Evolutionary conservation across 2,329 filamentous ascomycete species (phyloP).

Genomic region (Botryotinia globosa): DNA sequence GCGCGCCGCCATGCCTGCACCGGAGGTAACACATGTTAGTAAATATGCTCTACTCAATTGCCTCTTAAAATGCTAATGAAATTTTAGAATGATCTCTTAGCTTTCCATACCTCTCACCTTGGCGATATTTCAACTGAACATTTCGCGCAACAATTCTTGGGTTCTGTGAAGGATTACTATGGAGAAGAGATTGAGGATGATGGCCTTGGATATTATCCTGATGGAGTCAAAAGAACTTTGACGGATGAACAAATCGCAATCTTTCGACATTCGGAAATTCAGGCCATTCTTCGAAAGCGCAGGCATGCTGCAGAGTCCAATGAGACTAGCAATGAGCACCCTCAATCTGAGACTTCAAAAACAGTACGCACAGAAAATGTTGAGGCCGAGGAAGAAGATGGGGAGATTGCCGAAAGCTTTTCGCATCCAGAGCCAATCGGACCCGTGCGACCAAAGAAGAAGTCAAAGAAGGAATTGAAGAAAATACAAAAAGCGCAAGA

Average conservation of each 20-base stretch:
- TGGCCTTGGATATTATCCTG: constrained; percentile 76
- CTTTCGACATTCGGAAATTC: constrained; percentile 85
- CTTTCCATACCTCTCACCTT: constrained; percentile 36
- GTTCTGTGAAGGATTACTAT: constrained; percentile 50
- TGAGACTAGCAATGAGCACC: constrained; percentile 17
- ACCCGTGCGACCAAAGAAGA: constrained; percentile 19
- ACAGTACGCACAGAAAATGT: constrained; percentile 2
- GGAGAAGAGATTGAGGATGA: constrained; percentile 54
- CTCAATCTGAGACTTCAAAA: neutral
- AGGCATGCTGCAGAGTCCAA: constrained; percentile 33
- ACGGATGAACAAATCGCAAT: constrained; percentile 90
- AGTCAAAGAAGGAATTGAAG: constrained; percentile 24
- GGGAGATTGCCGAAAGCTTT: constrained; percentile 6
- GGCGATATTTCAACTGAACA: constrained; percentile 45
- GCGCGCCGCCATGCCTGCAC: constrained; percentile 18
- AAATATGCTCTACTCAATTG: neutral
- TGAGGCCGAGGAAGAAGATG: constrained; percentile 27
- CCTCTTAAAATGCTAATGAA: neutral
- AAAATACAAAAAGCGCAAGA: constrained; percentile 29
- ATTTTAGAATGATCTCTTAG: constrained; percentile 32
- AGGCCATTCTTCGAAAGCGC: constrained; percentile 61
- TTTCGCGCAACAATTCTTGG: constrained; percentile 50
- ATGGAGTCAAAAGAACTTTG: constrained; percentile 83
- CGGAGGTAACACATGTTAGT: constrained; percentile 16
- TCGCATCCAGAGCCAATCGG: constrained; percentile 21